A percentile compares a stretch with the other conserved stretches of the same genome.
Conservation (phyloP, 352 stramenopile species). For the Phytopythium oedochilum region DNA sequence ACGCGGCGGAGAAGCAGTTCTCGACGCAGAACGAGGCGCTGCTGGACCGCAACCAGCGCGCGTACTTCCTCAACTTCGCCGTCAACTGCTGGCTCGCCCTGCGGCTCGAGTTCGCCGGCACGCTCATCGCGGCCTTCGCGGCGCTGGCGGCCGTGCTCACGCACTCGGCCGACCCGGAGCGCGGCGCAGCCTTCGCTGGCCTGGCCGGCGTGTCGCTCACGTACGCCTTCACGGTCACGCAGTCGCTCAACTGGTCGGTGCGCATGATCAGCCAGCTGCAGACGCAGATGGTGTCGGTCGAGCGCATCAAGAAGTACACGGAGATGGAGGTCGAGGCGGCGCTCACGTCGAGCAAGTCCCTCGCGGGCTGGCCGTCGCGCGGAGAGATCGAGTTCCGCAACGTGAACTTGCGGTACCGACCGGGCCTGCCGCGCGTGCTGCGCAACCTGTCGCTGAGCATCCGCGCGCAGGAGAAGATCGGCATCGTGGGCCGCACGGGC, state of each 20-base stretch:
- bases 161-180: conserved; percentile 20
- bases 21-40: conserved; percentile 33
- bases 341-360: conserved; percentile 22
- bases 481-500: conserved; percentile 72
- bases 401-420: conserved; percentile 87
- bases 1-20: conserved; percentile 36
- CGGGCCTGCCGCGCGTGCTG: conserved; percentile 47
- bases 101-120: conserved; percentile 59
- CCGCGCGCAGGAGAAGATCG: conserved; percentile 72
- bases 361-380: conserved; percentile 69
- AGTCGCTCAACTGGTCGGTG: conserved; percentile 67
- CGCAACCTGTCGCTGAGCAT: conserved; percentile 70
- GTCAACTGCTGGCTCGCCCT: conserved; percentile 70
- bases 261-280: conserved; percentile 63
- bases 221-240: conserved; percentile 67
- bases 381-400: conserved; percentile 85
- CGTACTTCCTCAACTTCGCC: conserved; percentile 60
- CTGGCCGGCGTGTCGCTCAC: conserved; percentile 56
- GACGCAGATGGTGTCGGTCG: conserved; percentile 68
- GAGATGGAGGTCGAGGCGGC: conserved; percentile 46
- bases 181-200: conserved; percentile 37
- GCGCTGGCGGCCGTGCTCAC: conserved; percentile 37
- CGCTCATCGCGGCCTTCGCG: conserved; percentile 37
- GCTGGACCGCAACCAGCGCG: conserved; percentile 56
- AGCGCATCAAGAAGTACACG: conserved; percentile 58